Evolutionary conservation across 805 yeast species (phyloP), one percentile per base, ranked within the genome.

Genomic region (Wickerhamiella domercqiae): DNA sequence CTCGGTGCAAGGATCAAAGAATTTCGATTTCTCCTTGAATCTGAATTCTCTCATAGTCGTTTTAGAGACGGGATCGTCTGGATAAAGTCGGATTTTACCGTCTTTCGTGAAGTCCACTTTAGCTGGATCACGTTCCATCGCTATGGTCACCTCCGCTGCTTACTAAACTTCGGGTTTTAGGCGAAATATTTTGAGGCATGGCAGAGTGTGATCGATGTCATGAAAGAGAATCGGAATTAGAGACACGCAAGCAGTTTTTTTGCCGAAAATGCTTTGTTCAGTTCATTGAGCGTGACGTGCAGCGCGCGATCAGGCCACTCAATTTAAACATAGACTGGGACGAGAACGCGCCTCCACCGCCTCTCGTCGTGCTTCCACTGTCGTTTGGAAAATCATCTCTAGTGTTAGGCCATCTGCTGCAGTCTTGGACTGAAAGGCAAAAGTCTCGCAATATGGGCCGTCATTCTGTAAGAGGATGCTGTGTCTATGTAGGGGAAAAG

Each of bases 1-100:
- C 51, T 84, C 90, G 34, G 75, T 78, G 57, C 98, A 87, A 0
- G 98, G 98, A 54, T 87, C 96, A 51, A 78, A 87, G 56, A 67
- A 90, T 53, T 78, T 73, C 5, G 93, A 76, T 3, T 93, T 78
- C 24, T 71, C 86, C 50, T 87, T 86, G 14, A 71, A 60, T 1
- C 73, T 64, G 64, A 84, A 84, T 40, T 72, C 64, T 44, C 69
- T 69, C 51, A 74, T 75, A 53, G 81, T 86, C 19, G 71, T 60
- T 37, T 71, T 68, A 29, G 75, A 71, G 6, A 78, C 74, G 18
- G 97, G 97, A 38, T 75, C 73, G 47, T 90, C 98, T 0, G 97
- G 97, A 50, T 79, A 83, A 51, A 72, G 78, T 52, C 73, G 75
- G 54, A 63, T 68, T 15, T 71, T 62, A 3, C 73, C 73, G 17